Evolutionary conservation across 2,329 filamentous ascomycete genomes (phyloP).

Genomic region (Aspergillus candidus): DNA sequence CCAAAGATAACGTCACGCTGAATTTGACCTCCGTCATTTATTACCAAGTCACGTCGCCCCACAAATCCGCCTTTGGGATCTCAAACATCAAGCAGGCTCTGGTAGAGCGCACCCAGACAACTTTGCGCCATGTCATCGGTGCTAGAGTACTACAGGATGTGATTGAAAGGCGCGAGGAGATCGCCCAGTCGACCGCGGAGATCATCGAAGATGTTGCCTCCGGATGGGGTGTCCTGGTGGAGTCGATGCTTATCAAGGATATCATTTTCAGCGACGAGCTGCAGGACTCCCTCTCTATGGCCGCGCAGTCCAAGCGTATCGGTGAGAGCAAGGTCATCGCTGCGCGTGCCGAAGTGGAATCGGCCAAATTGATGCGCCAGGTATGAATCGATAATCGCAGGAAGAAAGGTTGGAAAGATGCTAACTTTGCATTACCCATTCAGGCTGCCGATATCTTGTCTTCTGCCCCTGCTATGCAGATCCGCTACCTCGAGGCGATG

Average conservation of each 20-base stretch:
- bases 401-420: background rate
- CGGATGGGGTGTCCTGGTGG: constrained; percentile 92
- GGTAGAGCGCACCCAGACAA: constrained; percentile 95
- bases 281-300: constrained; percentile 95
- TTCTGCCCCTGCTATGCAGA: constrained; percentile 94
- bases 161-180: constrained; percentile 95
- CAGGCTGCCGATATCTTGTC: constrained; percentile 83
- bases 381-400: constrained; percentile 23
- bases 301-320: constrained; percentile 95
- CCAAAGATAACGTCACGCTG: constrained; percentile 96
- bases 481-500: constrained; percentile 96
- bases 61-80: constrained; percentile 97
- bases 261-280: constrained; percentile 95
- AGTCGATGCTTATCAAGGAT: constrained; percentile 99
- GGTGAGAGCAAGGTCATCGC: constrained; percentile 98
- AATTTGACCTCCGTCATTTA: constrained; percentile 96
- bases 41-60: constrained; percentile 92
- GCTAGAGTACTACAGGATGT: constrained; percentile 95
- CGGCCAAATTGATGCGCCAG: constrained; percentile 76
- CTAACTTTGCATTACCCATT: constrained; percentile 9
- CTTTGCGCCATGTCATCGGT: constrained; percentile 91
- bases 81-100: constrained; percentile 92
- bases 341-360: constrained; percentile 92
- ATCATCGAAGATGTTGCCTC: constrained; percentile 94
- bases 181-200: constrained; percentile 88